Evolutionary conservation across 2,329 filamentous ascomycete species (phyloP), one percentile per base, ranked within the genome.

Genomic region (Fusarium sp.): DNA sequence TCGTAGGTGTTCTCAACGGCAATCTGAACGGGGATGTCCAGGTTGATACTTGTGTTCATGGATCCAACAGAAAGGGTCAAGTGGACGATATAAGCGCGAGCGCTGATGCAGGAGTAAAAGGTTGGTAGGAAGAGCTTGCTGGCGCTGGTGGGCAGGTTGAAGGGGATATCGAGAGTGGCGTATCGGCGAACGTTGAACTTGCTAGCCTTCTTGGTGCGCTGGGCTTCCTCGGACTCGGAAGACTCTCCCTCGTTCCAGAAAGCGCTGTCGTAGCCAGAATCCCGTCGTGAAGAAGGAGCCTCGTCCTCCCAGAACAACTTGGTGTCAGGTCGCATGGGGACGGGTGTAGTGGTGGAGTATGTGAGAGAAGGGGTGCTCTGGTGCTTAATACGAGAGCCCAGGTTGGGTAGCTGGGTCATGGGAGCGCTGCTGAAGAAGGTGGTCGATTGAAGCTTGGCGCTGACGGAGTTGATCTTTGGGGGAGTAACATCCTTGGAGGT

Each of bases 71-170:
- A 79, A 7, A 88, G 61, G 8, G 77, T 79, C 7, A 88, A 71
- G 67, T 82, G 81, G 30, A 88, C 72, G 6, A 82, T 80, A 74
- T 88, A 88, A n/a, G 82, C 81, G 25, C 86, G 83, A 9, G 84
- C 85, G 37, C 81, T 78, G 73, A 88, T 82, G 78, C 86, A 88
- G 10, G 83, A 84, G 77, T 88, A 84, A 72, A 88, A 88, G 7
- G 84, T 85, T 1, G 86, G 86, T 22, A 88, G 65, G 67, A 87
- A 85, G 10, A 82, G 78, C 73, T 83, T 85, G 71, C 80, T 83
- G 75, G 81, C 82, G 27, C 76, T 73, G 10, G 77, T 74, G 6
- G 85, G 84, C 32, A 88, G 73, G 17, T 76, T 73, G 59, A 88
- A 77, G 2, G 85, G 85, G 1, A 88, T 73, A 41, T 80, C 76